A percentile compares a stretch with the other conserved stretches of the same genome.
phyloP scores from a whole-genome alignment of 2,329 filamentous ascomycete species.

The Venturia oleaginea region DNA sequence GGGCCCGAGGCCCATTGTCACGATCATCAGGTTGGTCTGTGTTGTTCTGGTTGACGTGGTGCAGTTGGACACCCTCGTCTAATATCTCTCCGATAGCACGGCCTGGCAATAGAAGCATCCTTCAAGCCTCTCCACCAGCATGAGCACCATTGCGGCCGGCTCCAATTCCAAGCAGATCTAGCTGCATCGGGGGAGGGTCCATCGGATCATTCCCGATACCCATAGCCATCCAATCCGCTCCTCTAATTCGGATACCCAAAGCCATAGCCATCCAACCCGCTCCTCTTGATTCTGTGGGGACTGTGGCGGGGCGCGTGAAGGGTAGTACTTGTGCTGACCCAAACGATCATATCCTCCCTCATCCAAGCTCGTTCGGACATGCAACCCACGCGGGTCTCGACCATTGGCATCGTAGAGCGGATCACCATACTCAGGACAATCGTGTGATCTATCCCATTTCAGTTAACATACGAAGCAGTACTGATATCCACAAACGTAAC shows the following conservation, averaged over 20 bases:
- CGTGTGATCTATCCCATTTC: conserved; percentile 10
- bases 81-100: not conserved
- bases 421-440: not conserved
- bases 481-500: conserved; percentile 14
- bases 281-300: not conserved
- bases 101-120: not conserved
- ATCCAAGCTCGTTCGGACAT: conserved; percentile 1
- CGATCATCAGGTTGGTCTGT: too few species aligned
- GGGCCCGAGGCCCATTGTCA: too few species aligned
- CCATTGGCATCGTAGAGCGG: not conserved
- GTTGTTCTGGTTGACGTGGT: too few species aligned
- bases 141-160: not conserved
- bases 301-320: not conserved
- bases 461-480: conserved; percentile 19
- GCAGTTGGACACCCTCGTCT: too few species aligned
- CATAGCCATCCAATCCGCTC: too few species aligned
- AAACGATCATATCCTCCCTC: not conserved
- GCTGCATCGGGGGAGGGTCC: not conserved
- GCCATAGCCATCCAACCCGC: too few species aligned
- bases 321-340: not conserved
- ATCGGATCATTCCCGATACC: too few species aligned
- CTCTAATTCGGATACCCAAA: too few species aligned
- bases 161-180: not conserved
- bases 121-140: not conserved
- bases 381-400: not conserved